phyloP scores from a whole-genome alignment of 2,329 filamentous ascomycete species.

The Neurospora crassa region DNA sequence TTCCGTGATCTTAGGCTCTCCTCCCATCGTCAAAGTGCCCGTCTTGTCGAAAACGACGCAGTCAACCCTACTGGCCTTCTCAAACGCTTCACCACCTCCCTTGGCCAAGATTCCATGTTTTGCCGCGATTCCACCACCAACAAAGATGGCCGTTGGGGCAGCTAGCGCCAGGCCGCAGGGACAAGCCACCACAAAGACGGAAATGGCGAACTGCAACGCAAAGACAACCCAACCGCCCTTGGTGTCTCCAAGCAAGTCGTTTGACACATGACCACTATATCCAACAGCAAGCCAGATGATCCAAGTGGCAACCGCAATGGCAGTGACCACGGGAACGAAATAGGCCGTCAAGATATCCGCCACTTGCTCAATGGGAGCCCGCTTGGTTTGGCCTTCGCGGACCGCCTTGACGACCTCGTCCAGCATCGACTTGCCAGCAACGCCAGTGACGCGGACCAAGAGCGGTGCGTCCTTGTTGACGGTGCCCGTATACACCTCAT shows the following conservation, averaged over 20 bases:
- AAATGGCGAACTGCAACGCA: slow-evolving; percentile 73
- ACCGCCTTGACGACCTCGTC: slow-evolving; percentile 72
- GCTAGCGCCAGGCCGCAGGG: slow-evolving; percentile 77
- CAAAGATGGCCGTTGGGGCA: slow-evolving; percentile 79
- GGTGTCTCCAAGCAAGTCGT: slow-evolving; percentile 42
- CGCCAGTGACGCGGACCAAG: slow-evolving; percentile 52
- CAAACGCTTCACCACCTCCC: slow-evolving; percentile 77
- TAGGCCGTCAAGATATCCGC: slow-evolving; percentile 66
- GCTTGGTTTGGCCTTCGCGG: slow-evolving; percentile 65
- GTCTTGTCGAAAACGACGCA: slow-evolving; percentile 86
- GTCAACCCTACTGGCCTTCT: slow-evolving; percentile 69
- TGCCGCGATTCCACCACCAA: slow-evolving; percentile 71
- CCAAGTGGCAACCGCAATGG: slow-evolving; percentile 64
- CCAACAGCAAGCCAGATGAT: slow-evolving; percentile 60
- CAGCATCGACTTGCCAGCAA: slow-evolving; percentile 63
- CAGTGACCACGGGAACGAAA: slow-evolving; percentile 64
- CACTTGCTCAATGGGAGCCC: slow-evolving; percentile 66
- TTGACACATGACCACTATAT: slow-evolving; percentile 45
- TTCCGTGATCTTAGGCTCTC: slow-evolving; percentile 60
- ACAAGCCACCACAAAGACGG: slow-evolving; percentile 80
- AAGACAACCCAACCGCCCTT: slow-evolving; percentile 61
- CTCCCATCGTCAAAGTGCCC: slow-evolving; percentile 67
- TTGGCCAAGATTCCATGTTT: slow-evolving; percentile 74
- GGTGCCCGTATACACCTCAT: slow-evolving; percentile 62
- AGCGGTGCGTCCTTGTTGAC: slow-evolving; percentile 60